Evolutionary conservation across 257 asterid species (phyloP), one percentile per base, ranked within the genome.

Genomic region (Lycium ferocissimum): DNA sequence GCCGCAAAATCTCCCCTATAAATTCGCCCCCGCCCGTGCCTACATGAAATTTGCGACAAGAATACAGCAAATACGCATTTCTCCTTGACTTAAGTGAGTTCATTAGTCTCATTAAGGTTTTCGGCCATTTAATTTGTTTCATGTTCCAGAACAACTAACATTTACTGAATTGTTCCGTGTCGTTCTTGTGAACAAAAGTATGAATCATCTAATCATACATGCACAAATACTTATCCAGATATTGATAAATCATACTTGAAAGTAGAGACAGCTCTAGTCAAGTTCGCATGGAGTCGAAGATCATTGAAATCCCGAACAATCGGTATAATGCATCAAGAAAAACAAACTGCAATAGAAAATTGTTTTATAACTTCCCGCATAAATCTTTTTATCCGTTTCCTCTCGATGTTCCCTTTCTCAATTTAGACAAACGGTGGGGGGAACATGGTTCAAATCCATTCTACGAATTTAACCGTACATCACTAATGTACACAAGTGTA

Each of bases 401-500:
- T 78, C 82, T 14, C 14, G 40, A 54, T 8, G 58, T 78, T 78
- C 47, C 67, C 53, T 53, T 78, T 78, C 53, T 26, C 65, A 53
- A 26, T 53, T 78, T 76, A 26, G 26, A 51, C 82, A 26, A 53
- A 51, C 6, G 9, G 20, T 78, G 47, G 49, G 45, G 33, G 82
- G 47, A 78, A 78, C 65, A 78, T 78, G 45, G 65, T 78, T 78
- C 63, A 76, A 76, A 51, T 76, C 63, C 63, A 76, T 51, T 51
- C 62, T 51, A 51, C 51, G 82, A 76, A 76, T 47, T 76, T 18
- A 76, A 49, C 61, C 8, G 63, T 26, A 26, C 26, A 76, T 51
- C 2, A 58, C 82, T 78, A 78, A 78, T 78, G 82, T 78, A 78
- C 65, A 78, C 82, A 78, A 43, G 14, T 78, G 62, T 26, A 78